Evolutionary conservation across 2,329 filamentous ascomycete species (phyloP).

Genomic region (Knufia petricola): DNA sequence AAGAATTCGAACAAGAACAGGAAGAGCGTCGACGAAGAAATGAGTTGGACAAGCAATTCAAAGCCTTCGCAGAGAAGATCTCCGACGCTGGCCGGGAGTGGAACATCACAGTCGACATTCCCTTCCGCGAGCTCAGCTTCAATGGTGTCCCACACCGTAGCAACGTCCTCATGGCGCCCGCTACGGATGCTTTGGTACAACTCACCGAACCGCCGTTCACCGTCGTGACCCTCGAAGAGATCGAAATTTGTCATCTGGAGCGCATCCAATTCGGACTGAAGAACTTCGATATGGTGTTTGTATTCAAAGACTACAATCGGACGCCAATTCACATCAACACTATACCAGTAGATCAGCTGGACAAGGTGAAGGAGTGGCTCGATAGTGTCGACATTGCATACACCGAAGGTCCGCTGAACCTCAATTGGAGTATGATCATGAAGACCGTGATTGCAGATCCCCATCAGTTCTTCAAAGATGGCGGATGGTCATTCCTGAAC

Average conservation of each 20-base stretch:
- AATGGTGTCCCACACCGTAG: constrained; percentile 92
- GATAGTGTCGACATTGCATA: constrained; percentile 92
- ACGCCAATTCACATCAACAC: constrained; percentile 92
- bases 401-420: constrained; percentile 87
- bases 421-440: constrained; percentile 99
- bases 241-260: constrained; percentile 92
- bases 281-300: constrained; percentile 97
- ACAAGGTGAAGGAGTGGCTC: constrained; percentile 95
- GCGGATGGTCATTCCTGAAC: constrained; percentile 87
- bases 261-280: constrained; percentile 93
- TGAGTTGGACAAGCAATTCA: constrained; percentile 92
- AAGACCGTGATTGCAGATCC: constrained; percentile 93
- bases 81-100: constrained; percentile 89
- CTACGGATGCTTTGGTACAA: constrained; percentile 93
- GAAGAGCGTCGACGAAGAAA: constrained; percentile 84
- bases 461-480: constrained; percentile 88
- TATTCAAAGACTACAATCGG: constrained; percentile 95
- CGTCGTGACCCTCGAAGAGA: constrained; percentile 88
- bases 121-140: constrained; percentile 92
- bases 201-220: constrained; percentile 95
- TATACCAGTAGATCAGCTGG: constrained; percentile 88
- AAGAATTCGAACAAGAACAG: constrained; percentile 97
- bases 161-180: constrained; percentile 90
- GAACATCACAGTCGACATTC: constrained; percentile 87
- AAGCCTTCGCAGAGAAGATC: constrained; percentile 93